Percentiles rank a stretch among this genome's conserved stretches.
These are phyloP conservation scores for Rosa persica DNA, from an alignment of 306 rosid genomes.

Conservation along the genomic window DNA sequence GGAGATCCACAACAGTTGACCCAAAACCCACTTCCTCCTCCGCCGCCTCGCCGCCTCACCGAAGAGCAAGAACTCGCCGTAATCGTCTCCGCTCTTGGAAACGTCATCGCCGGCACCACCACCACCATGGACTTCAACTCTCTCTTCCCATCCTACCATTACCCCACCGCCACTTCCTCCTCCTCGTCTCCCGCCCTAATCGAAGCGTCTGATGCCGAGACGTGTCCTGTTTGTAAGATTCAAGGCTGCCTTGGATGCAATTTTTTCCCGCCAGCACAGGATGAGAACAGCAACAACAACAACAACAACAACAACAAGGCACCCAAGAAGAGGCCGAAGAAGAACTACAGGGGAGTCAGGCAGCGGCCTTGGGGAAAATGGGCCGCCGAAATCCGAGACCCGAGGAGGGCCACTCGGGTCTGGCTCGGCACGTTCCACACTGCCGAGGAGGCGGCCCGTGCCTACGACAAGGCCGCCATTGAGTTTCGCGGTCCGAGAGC, in stretches of 20 bases:
- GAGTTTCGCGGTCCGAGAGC: constrained; percentile 93
- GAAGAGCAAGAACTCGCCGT: constrained; percentile 63
- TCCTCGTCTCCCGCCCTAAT: not conserved
- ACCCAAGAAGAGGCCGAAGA: constrained; percentile 48
- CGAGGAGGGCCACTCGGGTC: constrained; percentile 60
- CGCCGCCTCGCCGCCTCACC: constrained; percentile 32
- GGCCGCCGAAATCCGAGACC: constrained; percentile 95
- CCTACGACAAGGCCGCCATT: constrained; percentile 78
- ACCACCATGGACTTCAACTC: not conserved
- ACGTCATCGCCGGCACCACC: constrained; percentile 66
- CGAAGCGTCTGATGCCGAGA: constrained; percentile 29
- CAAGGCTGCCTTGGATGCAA: constrained; percentile 65
- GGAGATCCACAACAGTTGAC: not conserved
- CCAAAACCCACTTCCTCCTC: not conserved
- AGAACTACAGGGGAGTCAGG: constrained; percentile 85
- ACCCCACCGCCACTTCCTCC: not conserved
- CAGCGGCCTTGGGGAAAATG: constrained; percentile 98
- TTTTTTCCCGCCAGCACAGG: constrained; percentile 44
- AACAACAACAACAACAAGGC: not conserved
- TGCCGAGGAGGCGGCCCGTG: constrained; percentile 81
- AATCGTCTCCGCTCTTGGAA: constrained; percentile 70
- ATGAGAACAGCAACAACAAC: constrained; percentile 3
- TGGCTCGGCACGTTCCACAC: constrained; percentile 88
- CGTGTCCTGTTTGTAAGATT: constrained; percentile 52
- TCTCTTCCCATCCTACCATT: not conserved